These are phyloP conservation scores for Eucalyptus lansdowneana DNA, from an alignment of 345 rosid genomes.

Conservation along the genomic window DNA sequence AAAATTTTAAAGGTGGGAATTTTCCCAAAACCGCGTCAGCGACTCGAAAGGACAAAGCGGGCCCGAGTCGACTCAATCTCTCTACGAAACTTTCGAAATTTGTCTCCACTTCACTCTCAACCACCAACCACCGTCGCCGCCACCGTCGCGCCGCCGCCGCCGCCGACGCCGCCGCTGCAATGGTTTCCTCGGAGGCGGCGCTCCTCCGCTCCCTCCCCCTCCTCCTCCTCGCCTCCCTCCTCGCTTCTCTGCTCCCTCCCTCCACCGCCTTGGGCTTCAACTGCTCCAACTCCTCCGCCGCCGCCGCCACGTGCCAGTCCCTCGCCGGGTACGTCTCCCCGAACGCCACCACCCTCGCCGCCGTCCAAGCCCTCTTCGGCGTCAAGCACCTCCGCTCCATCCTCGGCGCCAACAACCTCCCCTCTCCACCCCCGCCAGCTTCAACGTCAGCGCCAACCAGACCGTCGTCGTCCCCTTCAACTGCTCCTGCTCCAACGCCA, in stretches of 20 bases:
- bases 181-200: neutral
- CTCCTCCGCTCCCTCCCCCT: neutral
- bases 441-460: neutral
- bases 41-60: neutral
- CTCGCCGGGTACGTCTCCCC: slow-evolving; percentile 33
- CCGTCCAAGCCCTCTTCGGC: slow-evolving; percentile 27
- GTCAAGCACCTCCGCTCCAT: slow-evolving; percentile 17
- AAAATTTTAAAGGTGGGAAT: neutral
- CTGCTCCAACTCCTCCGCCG: slow-evolving; percentile 2
- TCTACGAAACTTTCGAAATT: neutral
- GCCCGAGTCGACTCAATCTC: neutral
- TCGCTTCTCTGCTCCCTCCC: neutral
- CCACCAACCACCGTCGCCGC: neutral
- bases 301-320: slow-evolving; percentile 11
- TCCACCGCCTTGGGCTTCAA: slow-evolving; percentile 11
- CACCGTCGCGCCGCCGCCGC: neutral
- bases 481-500: slow-evolving; percentile 37
- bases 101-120: neutral
- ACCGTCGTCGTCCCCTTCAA: slow-evolving; percentile 22
- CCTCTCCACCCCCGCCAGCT: slow-evolving; percentile 3
- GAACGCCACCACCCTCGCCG: slow-evolving; percentile 28
- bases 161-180: neutral
- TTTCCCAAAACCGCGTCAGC: neutral
- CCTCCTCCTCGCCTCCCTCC: neutral
- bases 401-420: slow-evolving; percentile 39